Evolutionary conservation across 371 early-diverging fungal species (phyloP).

Genomic region (Paraphysoderma sedebokerense): DNA sequence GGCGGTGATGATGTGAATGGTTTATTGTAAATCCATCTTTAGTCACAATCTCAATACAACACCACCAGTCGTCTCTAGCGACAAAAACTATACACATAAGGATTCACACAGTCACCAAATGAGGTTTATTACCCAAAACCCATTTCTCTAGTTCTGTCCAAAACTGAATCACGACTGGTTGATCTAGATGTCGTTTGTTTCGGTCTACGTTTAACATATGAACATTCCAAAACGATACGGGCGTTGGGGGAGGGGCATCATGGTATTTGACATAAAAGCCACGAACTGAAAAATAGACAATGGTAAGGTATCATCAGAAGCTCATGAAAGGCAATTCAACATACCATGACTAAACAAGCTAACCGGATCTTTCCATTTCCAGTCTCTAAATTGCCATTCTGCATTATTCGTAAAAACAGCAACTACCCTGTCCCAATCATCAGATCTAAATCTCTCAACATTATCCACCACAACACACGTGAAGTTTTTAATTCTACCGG

Average conservation of each 20-base stretch:
- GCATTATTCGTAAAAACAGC: conserved; percentile 78
- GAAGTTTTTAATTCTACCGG: conserved; percentile 27
- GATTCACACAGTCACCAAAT: conserved; percentile 15
- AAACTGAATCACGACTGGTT: conserved; percentile 51
- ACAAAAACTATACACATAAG: too few relatives aligned
- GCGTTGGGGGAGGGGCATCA: conserved; percentile 42
- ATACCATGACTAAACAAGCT: conserved; percentile 61
- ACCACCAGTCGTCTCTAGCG: too few relatives aligned
- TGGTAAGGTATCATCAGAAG: not conserved
- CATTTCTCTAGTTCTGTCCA: conserved; percentile 55
- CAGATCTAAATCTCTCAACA: conserved; percentile 15
- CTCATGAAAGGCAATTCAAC: not conserved
- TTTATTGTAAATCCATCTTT: too few relatives aligned
- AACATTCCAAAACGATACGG: conserved; percentile 54
- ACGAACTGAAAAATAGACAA: conserved; percentile 20
- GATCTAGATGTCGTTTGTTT: conserved; percentile 51
- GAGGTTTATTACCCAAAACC: conserved; percentile 34
- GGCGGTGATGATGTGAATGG: too few relatives aligned
- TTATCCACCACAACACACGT: conserved; percentile 50
- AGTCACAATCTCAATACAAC: too few relatives aligned
- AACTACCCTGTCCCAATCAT: conserved; percentile 52
- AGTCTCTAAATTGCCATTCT: conserved; percentile 83
- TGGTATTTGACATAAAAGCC: conserved; percentile 66
- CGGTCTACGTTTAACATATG: conserved; percentile 51
- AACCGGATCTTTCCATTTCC: conserved; percentile 67